Evolutionary conservation across 2,329 filamentous ascomycete species (phyloP), one percentile per base, ranked within the genome.

Genomic region (Sporothrix humicola): DNA sequence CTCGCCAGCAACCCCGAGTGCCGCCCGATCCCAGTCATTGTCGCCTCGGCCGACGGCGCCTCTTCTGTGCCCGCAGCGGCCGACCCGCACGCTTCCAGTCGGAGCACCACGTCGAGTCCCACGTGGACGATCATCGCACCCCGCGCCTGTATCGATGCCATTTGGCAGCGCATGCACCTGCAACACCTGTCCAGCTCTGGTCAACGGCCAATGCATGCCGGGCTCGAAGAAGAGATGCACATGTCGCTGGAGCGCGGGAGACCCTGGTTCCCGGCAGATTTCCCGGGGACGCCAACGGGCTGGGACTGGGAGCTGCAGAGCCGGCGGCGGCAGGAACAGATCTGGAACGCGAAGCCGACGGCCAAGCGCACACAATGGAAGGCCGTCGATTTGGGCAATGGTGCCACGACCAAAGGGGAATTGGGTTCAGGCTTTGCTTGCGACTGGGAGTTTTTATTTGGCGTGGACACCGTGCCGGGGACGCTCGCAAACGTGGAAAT

Each of bases 181-280:
- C 94, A 91, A 74, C 93, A 93, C 0, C 85, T 97, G 42, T 20
- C 10, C 0, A 92, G 90, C 0, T 92, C 90, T 0, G n/a, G 52
- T 3, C 97, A 94, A 74, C 74, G 72, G 6, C 92, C 93, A 1
- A 87, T 91, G 31, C 94, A 97, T 77, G 95, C 93, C 1, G 95
- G 96, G 0, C 79, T 98, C 46, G 87, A 93, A 61, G 92, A 99
- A 81, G 86, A 90, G 69, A 88, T 90, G 50, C 95, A 98, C 80
- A 86, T 97, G 26, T 85, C 90, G 0, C 97, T 97, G 79, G 95
- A 98, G 82, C 88, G 90, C 23, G 89, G 89, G 0, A 83, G 87
- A 52, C 90, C 94, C 1, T 97, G 92, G 89, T 99, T 97, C 79
- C 96, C 96, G 0, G 92, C 89, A 2, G 96, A 99, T 80, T 93